Evolutionary conservation across 371 early-diverging fungal species (phyloP).

Genomic region (Actinomortierella ambigua): DNA sequence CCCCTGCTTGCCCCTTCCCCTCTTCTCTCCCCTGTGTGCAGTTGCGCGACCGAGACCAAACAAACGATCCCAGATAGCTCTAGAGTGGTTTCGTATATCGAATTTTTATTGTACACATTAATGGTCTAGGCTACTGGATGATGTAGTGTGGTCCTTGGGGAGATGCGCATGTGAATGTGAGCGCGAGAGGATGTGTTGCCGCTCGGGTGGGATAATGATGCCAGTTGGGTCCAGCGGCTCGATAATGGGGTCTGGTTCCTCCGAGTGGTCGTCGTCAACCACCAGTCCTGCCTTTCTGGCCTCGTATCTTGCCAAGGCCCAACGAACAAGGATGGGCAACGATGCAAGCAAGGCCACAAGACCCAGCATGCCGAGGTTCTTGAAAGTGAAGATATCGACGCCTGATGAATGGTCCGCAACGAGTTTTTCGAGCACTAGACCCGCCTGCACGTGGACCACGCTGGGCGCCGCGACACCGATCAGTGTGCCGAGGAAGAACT

Average conservation of each 20-base stretch:
- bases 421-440: constrained; percentile 41
- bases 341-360: constrained; percentile 31
- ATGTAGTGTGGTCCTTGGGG: too few relatives aligned
- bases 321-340: constrained; percentile 33
- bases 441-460: constrained; percentile 72
- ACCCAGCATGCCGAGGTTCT: constrained; percentile 33
- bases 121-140: too few relatives aligned
- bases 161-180: too few relatives aligned
- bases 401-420: constrained; percentile 45
- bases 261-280: constrained; percentile 11
- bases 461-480: constrained; percentile 62
- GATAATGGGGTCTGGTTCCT: constrained; percentile 20
- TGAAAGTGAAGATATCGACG: constrained; percentile 29
- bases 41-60: too few relatives aligned
- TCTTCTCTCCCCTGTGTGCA: neutral
- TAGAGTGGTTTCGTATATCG: too few relatives aligned
- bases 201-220: constrained; percentile 32
- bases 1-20: neutral
- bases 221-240: constrained; percentile 44
- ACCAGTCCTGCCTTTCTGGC: constrained; percentile 33
- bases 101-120: too few relatives aligned
- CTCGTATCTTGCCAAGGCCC: constrained; percentile 30
- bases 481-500: constrained; percentile 45
- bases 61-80: too few relatives aligned
- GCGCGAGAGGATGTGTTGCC: neutral